A percentile compares a stretch with the other conserved stretches of the same genome.
Conservation (phyloP, 345 rosid genomes). For the Linum tenue region DNA sequence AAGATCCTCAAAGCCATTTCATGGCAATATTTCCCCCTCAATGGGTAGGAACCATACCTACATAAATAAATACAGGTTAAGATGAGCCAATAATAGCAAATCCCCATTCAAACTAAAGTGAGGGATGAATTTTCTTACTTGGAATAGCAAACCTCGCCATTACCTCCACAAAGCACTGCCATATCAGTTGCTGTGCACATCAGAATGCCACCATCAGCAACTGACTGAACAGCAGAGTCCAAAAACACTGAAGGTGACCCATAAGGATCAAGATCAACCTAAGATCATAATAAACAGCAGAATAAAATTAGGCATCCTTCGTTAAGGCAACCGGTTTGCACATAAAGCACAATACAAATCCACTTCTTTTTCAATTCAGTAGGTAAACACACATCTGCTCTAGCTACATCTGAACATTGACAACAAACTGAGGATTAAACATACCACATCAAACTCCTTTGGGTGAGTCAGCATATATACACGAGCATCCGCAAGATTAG, state of each 20-base stretch:
- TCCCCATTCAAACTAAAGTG: slow-evolving; percentile 10
- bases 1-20: slow-evolving; percentile 99
- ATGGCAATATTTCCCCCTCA: slow-evolving; percentile 93
- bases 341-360: no score
- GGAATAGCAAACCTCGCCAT: slow-evolving; percentile 98
- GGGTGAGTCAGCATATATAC: slow-evolving; percentile 90
- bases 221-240: slow-evolving; percentile 94
- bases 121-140: slow-evolving; percentile 52
- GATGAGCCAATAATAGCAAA: slow-evolving; percentile 14
- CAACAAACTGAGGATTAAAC: not conserved
- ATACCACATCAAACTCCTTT: slow-evolving; percentile 94
- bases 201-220: slow-evolving; percentile 87
- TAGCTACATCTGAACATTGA: not conserved
- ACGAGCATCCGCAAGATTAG: slow-evolving; percentile 93
- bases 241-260: slow-evolving; percentile 93
- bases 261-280: slow-evolving; percentile 99
- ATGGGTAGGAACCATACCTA: slow-evolving; percentile 91
- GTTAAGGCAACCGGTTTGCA: slow-evolving; percentile 15
- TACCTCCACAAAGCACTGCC: slow-evolving; percentile 99
- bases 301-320: slow-evolving; percentile 29
- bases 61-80: slow-evolving; percentile 16
- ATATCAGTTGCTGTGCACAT: slow-evolving; percentile 99
- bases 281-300: slow-evolving; percentile 62
- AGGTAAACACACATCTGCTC: no score
- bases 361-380: no score